Conservation (phyloP, 2,329 filamentous ascomycete species). For the Nemania diffusa region DNA sequence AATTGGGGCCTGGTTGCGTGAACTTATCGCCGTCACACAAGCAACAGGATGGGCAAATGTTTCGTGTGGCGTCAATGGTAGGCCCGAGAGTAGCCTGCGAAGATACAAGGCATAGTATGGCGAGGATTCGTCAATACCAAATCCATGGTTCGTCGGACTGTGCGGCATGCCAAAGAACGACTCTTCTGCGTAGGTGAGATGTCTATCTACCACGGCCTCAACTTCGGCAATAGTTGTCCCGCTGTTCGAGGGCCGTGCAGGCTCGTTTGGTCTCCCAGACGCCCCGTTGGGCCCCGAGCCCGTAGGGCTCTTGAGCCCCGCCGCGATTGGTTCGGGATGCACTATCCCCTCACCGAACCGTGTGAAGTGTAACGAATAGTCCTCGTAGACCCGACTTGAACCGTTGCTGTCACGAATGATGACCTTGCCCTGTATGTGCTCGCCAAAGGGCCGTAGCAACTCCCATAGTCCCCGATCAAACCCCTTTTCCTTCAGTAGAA, state of each 20-base stretch:
- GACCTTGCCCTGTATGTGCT: slow-evolving; percentile 86
- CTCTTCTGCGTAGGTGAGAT: slow-evolving; percentile 79
- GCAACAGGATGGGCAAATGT: slow-evolving; percentile 95
- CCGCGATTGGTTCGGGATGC: slow-evolving; percentile 56
- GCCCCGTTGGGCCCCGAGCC: slow-evolving; percentile 46
- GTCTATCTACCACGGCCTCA: slow-evolving; percentile 82
- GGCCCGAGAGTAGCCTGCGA: slow-evolving; percentile 80
- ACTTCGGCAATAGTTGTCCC: slow-evolving; percentile 70
- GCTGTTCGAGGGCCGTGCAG: slow-evolving; percentile 31
- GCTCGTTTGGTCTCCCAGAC: slow-evolving; percentile 40
- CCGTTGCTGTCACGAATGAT: slow-evolving; percentile 91
- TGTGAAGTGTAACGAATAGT: slow-evolving; percentile 89
- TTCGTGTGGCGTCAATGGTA: slow-evolving; percentile 84
- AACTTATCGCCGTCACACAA: slow-evolving; percentile 94
- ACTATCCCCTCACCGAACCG: slow-evolving; percentile 71
- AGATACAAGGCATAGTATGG: slow-evolving; percentile 89
- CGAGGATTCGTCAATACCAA: slow-evolving; percentile 67
- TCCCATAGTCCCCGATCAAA: slow-evolving; percentile 85
- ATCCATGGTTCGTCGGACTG: slow-evolving; percentile 54
- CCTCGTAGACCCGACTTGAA: slow-evolving; percentile 82
- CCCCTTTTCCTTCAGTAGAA: slow-evolving; percentile 83
- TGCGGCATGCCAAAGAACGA: slow-evolving; percentile 56
- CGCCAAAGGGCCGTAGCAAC: slow-evolving; percentile 89
- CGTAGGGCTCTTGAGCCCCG: slow-evolving; percentile 48
- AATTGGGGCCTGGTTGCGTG: slow-evolving; percentile 82